Percentiles rank a stretch among this genome's conserved stretches.
phyloP scores from a whole-genome alignment of 139 green algal genomes.

The Medakamo hakoo region DNA sequence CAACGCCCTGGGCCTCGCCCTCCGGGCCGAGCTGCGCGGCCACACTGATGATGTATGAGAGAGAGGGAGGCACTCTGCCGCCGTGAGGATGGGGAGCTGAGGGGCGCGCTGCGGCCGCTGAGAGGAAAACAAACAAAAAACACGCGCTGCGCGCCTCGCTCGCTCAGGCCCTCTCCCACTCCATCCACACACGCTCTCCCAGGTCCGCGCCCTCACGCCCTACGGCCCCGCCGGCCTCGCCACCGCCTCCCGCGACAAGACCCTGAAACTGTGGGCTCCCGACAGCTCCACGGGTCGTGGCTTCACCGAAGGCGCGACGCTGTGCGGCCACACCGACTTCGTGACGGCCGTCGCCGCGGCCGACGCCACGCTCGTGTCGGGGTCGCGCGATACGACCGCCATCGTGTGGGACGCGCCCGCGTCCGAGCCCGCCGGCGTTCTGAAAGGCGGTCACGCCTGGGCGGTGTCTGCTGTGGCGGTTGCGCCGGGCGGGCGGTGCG shows the following conservation, averaged over 20 bases:
- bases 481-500: constrained; percentile 19
- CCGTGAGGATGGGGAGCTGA: too few relatives aligned
- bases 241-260: constrained; percentile 58
- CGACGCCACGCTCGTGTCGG: constrained; percentile 47
- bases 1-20: neutral
- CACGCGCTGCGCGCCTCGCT: too few relatives aligned
- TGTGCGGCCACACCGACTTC: constrained; percentile 63
- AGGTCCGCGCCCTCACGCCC: constrained; percentile 15
- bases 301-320: neutral
- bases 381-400: constrained; percentile 61
- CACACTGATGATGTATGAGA: constrained; percentile 17
- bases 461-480: constrained; percentile 60
- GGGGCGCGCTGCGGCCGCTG: too few relatives aligned
- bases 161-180: too few relatives aligned
- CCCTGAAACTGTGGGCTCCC: constrained; percentile 32
- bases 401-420: constrained; percentile 62
- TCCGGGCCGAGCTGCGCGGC: constrained; percentile 9
- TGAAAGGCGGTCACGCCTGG: constrained; percentile 70
- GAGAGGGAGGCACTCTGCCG: too few relatives aligned
- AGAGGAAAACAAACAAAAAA: too few relatives aligned
- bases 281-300: neutral
- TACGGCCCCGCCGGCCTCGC: constrained; percentile 36
- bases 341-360: constrained; percentile 43
- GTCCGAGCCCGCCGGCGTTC: constrained; percentile 9
- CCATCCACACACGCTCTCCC: neutral